Conservation (phyloP, 345 rosid species). For the Viola odorata region DNA sequence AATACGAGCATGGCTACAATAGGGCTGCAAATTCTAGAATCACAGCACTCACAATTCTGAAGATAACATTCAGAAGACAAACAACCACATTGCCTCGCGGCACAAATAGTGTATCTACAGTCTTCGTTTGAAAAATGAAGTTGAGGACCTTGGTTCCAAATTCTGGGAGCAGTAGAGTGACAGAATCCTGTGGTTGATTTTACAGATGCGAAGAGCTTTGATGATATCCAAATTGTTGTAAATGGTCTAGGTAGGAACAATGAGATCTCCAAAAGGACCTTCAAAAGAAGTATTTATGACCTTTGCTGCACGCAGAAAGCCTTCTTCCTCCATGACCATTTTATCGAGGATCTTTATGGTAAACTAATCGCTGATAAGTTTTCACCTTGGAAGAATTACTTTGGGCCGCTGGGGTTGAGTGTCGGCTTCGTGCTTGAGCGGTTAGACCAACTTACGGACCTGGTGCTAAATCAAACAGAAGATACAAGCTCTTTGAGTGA, state of each 20-base stretch:
- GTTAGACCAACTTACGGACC: constrained; percentile 21
- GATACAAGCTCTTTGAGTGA: no score
- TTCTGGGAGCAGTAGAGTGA: constrained; percentile 20
- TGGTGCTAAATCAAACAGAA: constrained; percentile 20
- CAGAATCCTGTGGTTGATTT: constrained; percentile 24
- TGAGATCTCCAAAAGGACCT: constrained; percentile 26
- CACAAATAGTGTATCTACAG: no score
- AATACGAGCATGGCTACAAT: background rate
- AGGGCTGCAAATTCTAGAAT: constrained; percentile 8
- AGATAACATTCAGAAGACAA: constrained; percentile 10
- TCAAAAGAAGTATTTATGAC: constrained; percentile 32
- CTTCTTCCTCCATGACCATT: constrained; percentile 29
- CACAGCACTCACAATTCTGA: constrained; percentile 7
- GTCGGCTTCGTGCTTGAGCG: constrained; percentile 24
- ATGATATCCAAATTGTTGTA: constrained; percentile 26
- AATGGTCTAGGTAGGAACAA: constrained; percentile 32
- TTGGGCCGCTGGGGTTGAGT: constrained; percentile 33
- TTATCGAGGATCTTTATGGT: constrained; percentile 29
- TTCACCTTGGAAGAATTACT: constrained; percentile 28
- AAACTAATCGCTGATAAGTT: constrained; percentile 27
- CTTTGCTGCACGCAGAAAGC: constrained; percentile 39
- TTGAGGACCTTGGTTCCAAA: constrained; percentile 16
- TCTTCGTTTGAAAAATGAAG: no score
- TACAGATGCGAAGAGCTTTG: constrained; percentile 28
- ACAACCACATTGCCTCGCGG: no score